These are phyloP conservation scores for Arthrocladium fulminans DNA, from an alignment of 2,329 filamentous ascomycete genomes.

Conservation along the genomic window DNA sequence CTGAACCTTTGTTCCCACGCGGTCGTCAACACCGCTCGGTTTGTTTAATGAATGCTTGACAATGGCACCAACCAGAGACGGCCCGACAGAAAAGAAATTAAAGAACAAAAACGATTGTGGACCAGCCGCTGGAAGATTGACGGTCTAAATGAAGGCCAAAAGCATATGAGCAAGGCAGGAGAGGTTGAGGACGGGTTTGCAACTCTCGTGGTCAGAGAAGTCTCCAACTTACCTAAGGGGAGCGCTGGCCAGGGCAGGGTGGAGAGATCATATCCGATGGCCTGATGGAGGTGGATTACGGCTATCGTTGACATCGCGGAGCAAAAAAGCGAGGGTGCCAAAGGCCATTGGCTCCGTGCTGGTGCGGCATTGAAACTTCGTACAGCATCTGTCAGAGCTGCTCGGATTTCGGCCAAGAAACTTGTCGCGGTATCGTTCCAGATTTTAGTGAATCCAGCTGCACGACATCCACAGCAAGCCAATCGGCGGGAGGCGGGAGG, in stretches of 20 bases:
- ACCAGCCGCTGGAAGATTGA: slow-evolving; percentile 3
- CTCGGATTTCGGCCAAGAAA: background rate
- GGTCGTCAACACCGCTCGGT: background rate
- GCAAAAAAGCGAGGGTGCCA: background rate
- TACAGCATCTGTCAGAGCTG: background rate
- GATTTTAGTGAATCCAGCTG: background rate
- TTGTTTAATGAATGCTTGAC: background rate
- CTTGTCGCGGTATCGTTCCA: background rate
- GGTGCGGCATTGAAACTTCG: background rate
- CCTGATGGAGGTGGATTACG: background rate
- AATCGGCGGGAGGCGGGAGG: slow-evolving; percentile 1
- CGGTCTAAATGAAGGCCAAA: background rate
- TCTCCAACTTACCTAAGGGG: background rate
- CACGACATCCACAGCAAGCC: slow-evolving; percentile 1
- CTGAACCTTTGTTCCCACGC: background rate
- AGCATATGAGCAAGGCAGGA: background rate
- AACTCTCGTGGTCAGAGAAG: slow-evolving; percentile 1
- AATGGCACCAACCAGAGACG: slow-evolving; percentile 5
- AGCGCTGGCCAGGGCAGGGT: background rate
- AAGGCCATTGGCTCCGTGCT: background rate
- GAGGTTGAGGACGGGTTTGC: background rate
- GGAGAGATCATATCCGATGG: background rate
- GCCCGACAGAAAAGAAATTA: background rate
- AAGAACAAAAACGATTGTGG: slow-evolving; percentile 1
- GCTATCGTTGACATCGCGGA: background rate